Evolutionary conservation across 1,284 basidiomycete genomes (phyloP).

Genomic region (Hemileccinum hortonii): DNA sequence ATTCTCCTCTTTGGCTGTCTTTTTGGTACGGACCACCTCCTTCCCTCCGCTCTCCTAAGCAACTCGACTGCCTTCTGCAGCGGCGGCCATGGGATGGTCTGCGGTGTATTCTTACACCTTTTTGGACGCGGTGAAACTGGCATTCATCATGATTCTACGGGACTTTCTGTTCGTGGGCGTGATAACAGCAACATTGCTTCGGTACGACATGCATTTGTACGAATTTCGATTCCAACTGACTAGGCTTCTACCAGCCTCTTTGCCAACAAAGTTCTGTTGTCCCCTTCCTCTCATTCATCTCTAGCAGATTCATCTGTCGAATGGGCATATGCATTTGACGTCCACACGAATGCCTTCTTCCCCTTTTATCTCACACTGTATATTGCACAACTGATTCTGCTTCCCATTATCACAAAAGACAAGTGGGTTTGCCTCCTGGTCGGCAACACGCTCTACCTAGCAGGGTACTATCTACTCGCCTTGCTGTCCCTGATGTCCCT

Average conservation of each 20-base stretch:
- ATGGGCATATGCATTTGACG: slow-evolving; percentile 93
- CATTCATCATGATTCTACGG: slow-evolving; percentile 79
- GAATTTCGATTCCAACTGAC: neutral
- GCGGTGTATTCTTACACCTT: slow-evolving; percentile 73
- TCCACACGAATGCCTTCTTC: slow-evolving; percentile 94
- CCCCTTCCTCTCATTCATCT: slow-evolving; percentile 71
- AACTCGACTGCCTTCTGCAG: slow-evolving; percentile 38
- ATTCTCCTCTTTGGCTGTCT: slow-evolving; percentile 80
- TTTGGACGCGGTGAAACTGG: slow-evolving; percentile 58
- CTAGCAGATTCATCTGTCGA: slow-evolving; percentile 75
- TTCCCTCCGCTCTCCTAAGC: neutral
- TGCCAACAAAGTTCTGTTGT: slow-evolving; percentile 68
- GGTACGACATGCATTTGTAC: slow-evolving; percentile 44
- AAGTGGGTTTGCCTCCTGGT: slow-evolving; percentile 91
- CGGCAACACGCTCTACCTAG: slow-evolving; percentile 91
- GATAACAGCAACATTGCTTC: slow-evolving; percentile 73
- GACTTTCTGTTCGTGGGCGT: slow-evolving; percentile 82
- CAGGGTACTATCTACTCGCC: slow-evolving; percentile 54
- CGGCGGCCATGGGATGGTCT: slow-evolving; percentile 80
- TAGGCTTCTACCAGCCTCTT: slow-evolving; percentile 52
- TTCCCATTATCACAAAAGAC: slow-evolving; percentile 76
- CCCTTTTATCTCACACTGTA: slow-evolving; percentile 88
- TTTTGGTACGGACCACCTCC: slow-evolving; percentile 47
- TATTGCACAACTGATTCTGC: slow-evolving; percentile 79
- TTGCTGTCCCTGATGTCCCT: slow-evolving; percentile 1